phyloP scores from a whole-genome alignment of 2,329 filamentous ascomycete species.

The Penicillium palitans region DNA sequence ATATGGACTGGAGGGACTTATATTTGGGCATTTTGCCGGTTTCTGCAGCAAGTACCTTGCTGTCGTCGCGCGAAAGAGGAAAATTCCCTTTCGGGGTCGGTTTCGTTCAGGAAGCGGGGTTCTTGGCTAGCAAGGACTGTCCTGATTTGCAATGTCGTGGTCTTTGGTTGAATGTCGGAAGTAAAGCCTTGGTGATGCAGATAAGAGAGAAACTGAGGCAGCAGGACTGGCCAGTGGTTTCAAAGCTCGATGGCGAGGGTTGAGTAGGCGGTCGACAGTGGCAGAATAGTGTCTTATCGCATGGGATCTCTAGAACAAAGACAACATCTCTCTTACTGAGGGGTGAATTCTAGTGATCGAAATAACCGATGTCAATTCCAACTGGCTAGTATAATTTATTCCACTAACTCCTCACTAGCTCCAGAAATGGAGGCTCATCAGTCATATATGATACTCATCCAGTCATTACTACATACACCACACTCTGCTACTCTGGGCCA shows the following conservation, averaged over 20 bases:
- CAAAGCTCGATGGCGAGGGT: conserved; percentile 2
- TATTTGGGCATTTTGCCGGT: conserved; percentile 77
- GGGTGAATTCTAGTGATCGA: neutral
- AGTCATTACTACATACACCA: neutral
- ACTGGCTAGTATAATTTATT: neutral
- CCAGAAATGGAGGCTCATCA: no score
- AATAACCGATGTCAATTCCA: neutral
- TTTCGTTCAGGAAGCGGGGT: neutral
- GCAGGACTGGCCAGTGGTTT: neutral
- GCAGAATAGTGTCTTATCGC: conserved; percentile 19
- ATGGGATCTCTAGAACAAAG: neutral
- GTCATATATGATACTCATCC: neutral
- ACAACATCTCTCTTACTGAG: neutral
- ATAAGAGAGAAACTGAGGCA: neutral
- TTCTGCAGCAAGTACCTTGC: conserved; percentile 20
- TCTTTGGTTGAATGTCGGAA: neutral
- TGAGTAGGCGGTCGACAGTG: neutral
- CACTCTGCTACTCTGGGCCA: neutral
- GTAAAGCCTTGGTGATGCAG: neutral
- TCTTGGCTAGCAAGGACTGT: neutral
- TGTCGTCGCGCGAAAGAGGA: conserved; percentile 21
- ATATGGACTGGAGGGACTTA: conserved; percentile 52
- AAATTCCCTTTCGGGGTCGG: conserved; percentile 20
- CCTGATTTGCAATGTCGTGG: neutral
- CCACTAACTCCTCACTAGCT: neutral